Evolutionary conservation across 129 eudicot species (phyloP).

Genomic region (Artemisia annua): DNA sequence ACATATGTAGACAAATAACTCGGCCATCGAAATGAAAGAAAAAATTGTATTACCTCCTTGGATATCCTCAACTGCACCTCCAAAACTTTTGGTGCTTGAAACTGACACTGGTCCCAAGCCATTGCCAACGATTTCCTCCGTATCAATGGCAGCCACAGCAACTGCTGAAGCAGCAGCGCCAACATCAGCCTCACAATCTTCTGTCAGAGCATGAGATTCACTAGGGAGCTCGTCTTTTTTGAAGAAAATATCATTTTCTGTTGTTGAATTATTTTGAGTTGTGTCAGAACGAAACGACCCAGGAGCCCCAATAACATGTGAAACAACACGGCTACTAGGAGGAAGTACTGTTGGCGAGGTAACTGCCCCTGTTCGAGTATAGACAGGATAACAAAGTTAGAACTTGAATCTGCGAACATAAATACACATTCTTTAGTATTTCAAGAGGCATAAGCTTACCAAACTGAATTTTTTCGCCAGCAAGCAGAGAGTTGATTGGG

Average conservation of each 20-base stretch:
- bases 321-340: constrained; percentile 60
- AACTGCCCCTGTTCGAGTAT: constrained; percentile 74
- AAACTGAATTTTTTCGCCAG: constrained; percentile 96
- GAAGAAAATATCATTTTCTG: constrained; percentile 52
- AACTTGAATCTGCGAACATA: neutral
- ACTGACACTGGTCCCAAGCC: constrained; percentile 45
- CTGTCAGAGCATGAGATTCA: constrained; percentile 17
- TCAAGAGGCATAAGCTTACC: constrained; percentile 46
- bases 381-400: constrained; percentile 11
- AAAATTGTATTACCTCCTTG: constrained; percentile 34
- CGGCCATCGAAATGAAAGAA: neutral
- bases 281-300: constrained; percentile 60
- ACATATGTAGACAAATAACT: neutral
- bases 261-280: constrained; percentile 39
- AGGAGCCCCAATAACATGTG: constrained; percentile 73
- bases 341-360: constrained; percentile 86
- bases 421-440: neutral
- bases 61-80: constrained; percentile 44
- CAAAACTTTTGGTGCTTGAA: constrained; percentile 46
- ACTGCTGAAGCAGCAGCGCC: constrained; percentile 86
- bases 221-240: constrained; percentile 48
- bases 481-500: constrained; percentile 88
- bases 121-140: constrained; percentile 54
- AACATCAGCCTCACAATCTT: constrained; percentile 75
- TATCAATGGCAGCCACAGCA: constrained; percentile 73